phyloP scores from a whole-genome alignment of 2,329 filamentous ascomycete species.

The Botryosphaeria dothidea region DNA sequence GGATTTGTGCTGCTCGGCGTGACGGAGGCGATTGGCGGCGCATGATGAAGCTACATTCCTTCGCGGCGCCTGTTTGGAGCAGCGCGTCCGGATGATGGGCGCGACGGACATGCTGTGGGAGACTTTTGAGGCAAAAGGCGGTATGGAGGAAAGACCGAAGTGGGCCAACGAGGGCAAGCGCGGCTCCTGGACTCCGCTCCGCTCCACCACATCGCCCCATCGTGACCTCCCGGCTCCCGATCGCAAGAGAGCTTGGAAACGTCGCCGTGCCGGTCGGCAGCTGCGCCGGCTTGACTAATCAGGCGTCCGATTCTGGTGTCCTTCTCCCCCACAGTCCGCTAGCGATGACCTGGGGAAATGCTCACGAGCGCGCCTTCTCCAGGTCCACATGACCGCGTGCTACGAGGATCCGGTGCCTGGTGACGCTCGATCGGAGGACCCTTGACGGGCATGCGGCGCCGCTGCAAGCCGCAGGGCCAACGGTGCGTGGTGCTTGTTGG shows the following conservation, averaged over 20 bases:
- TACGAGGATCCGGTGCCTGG: constrained; percentile 18
- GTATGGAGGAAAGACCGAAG: constrained; percentile 12
- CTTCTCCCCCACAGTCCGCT: constrained; percentile 15
- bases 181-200: constrained; percentile 6
- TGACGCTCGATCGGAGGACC: constrained; percentile 17
- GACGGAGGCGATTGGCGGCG: constrained; percentile 2
- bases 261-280: constrained; percentile 1
- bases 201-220: constrained; percentile 15
- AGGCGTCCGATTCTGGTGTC: constrained; percentile 14
- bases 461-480: constrained; percentile 7
- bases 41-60: constrained; percentile 9
- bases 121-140: neutral
- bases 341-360: constrained; percentile 14
- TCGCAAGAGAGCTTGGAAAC: neutral
- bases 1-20: neutral
- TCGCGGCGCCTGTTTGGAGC: neutral
- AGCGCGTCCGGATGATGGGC: neutral
- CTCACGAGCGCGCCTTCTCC: constrained; percentile 17
- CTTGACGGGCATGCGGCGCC: constrained; percentile 4
- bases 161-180: constrained; percentile 7
- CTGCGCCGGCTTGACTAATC: constrained; percentile 9
- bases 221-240: neutral
- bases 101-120: neutral
- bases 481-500: neutral
- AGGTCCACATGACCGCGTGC: constrained; percentile 19